These are phyloP conservation scores for Diaporthe vaccinii DNA, from an alignment of 2,329 filamentous ascomycete species.

Conservation along the genomic window DNA sequence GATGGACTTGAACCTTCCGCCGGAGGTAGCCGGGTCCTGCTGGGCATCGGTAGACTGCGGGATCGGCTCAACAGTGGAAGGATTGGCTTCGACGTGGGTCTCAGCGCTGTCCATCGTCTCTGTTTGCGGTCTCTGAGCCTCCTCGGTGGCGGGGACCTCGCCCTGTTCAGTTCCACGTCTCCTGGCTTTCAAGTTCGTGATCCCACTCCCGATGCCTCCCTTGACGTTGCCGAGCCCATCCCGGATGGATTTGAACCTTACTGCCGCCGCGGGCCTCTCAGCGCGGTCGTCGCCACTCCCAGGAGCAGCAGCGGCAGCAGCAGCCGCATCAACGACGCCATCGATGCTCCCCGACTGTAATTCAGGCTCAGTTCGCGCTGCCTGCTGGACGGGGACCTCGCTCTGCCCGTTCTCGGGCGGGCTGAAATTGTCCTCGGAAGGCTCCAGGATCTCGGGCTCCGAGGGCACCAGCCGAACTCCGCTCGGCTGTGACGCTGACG, in stretches of 20 bases:
- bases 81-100: not conserved
- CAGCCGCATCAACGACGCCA: not conserved
- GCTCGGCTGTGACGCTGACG: not conserved
- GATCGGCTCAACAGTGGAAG: not conserved
- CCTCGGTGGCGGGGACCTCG: not conserved
- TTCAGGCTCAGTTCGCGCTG: not conserved
- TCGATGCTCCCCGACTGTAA: not conserved
- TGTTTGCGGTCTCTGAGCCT: slow-evolving; percentile 4
- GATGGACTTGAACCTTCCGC: slow-evolving; percentile 24
- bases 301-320: not conserved
- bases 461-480: slow-evolving; percentile 13
- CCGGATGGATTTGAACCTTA: slow-evolving; percentile 22
- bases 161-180: slow-evolving; percentile 3
- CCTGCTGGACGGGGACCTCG: slow-evolving; percentile 24
- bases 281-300: not conserved
- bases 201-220: slow-evolving; percentile 12
- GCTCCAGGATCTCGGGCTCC: not conserved
- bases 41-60: not conserved
- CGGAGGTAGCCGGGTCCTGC: not conserved
- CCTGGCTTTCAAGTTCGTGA: slow-evolving; percentile 8
- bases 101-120: slow-evolving; percentile 22
- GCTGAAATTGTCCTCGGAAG: not conserved
- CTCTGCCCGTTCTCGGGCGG: slow-evolving; percentile 33
- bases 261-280: slow-evolving; percentile 17
- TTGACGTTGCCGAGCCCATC: slow-evolving; percentile 12